Evolutionary conservation across 768 basidiomycete genomes (phyloP).

Genomic region (Leccinum boreale): DNA sequence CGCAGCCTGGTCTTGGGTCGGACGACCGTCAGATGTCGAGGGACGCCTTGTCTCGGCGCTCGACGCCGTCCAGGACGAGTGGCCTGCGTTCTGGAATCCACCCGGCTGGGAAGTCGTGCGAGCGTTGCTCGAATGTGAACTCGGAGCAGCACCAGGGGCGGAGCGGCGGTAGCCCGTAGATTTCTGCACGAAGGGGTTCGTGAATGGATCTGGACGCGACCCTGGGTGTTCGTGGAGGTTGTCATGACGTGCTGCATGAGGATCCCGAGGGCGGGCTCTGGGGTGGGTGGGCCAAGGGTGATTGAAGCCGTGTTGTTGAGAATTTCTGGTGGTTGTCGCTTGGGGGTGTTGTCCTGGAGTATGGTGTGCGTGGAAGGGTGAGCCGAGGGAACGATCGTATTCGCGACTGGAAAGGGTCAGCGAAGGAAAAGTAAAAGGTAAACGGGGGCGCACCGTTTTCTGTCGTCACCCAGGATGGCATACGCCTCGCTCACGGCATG

Average conservation of each 20-base stretch:
- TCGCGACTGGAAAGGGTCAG: slow-evolving; percentile 24
- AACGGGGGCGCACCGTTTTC: slow-evolving; percentile 36
- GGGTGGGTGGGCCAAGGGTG: slow-evolving; percentile 27
- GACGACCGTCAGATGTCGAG: slow-evolving; percentile 1
- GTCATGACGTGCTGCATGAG: slow-evolving; percentile 9
- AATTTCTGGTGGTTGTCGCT: slow-evolving; percentile 27
- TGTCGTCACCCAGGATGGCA: slow-evolving; percentile 41
- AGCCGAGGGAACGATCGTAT: slow-evolving; percentile 26
- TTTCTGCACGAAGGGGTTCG: slow-evolving; percentile 24
- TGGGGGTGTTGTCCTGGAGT: slow-evolving; percentile 25
- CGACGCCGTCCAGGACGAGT: slow-evolving; percentile 5
- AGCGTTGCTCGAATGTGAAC: not conserved
- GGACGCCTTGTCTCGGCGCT: not conserved
- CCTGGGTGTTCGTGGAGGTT: slow-evolving; percentile 6
- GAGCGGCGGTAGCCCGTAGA: slow-evolving; percentile 24
- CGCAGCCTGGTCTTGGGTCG: slow-evolving; percentile 23
- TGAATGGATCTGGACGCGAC: slow-evolving; percentile 21
- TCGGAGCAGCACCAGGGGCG: not conserved
- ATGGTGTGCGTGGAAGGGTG: slow-evolving; percentile 9
- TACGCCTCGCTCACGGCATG: slow-evolving; percentile 49
- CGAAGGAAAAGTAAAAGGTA: not conserved
- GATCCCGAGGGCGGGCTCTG: slow-evolving; percentile 18
- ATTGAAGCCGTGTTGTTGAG: slow-evolving; percentile 24
- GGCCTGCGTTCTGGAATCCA: slow-evolving; percentile 4
- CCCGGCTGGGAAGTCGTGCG: not conserved